Evolutionary conservation across 2,329 filamentous ascomycete genomes (phyloP).

Genomic region (Tolypocladium guangdongense): DNA sequence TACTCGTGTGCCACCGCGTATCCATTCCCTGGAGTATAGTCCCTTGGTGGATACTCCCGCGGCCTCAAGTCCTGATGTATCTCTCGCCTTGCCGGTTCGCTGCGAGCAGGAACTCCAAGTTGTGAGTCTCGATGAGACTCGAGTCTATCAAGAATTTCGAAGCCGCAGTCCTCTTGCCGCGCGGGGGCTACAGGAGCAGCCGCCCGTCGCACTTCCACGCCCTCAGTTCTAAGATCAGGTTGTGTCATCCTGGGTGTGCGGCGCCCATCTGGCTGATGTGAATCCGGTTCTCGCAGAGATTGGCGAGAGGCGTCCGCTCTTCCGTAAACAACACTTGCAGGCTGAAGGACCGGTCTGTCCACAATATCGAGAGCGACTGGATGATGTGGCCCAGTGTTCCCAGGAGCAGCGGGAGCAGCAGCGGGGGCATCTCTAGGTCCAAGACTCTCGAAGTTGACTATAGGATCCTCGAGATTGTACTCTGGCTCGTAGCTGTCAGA

Average conservation of each 20-base stretch:
- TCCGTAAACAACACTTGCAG: slow-evolving; percentile 18
- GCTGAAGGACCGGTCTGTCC: slow-evolving; percentile 12
- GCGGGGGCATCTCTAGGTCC: background rate
- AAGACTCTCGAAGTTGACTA: background rate
- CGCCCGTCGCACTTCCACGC: background rate
- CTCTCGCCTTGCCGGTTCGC: background rate
- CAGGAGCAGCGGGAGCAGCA: background rate
- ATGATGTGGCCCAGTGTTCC: background rate
- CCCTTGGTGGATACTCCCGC: background rate
- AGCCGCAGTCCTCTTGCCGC: background rate
- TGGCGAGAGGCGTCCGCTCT: slow-evolving; percentile 9
- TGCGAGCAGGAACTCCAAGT: background rate
- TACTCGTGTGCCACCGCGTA: background rate
- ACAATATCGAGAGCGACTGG: background rate
- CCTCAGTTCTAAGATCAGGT: background rate
- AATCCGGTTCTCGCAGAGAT: background rate
- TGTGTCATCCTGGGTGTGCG: background rate
- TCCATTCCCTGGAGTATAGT: background rate
- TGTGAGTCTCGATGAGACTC: background rate
- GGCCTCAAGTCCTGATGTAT: background rate
- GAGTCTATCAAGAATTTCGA: background rate
- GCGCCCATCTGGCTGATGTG: background rate
- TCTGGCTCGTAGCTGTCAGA: background rate
- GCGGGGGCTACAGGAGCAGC: background rate
- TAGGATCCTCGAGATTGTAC: background rate